Percentiles rank a stretch among this genome's conserved stretches.
Evolutionary conservation across 495 filamentous ascomycete genomes (phyloP).

Genomic region (Lophium mytilinum): DNA sequence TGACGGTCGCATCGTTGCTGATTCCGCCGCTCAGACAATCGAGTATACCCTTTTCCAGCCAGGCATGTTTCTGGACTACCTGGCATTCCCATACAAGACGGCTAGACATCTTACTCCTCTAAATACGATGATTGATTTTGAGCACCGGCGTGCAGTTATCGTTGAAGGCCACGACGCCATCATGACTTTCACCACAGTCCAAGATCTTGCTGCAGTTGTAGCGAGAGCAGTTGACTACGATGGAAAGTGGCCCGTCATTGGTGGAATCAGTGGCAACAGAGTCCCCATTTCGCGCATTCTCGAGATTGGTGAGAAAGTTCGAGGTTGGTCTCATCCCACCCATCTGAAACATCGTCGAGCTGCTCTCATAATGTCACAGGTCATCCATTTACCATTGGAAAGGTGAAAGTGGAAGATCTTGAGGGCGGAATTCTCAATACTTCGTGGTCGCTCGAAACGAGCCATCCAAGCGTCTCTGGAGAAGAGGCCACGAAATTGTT

Average conservation of each 20-base stretch:
- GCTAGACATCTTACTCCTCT: conserved; percentile 41
- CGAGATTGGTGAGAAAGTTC: conserved; percentile 40
- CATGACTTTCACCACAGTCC: conserved; percentile 42
- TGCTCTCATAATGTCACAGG: conserved; percentile 17
- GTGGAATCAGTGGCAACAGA: conserved; percentile 44
- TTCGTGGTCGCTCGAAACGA: conserved; percentile 5
- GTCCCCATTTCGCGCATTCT: conserved; percentile 39
- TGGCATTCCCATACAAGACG: conserved; percentile 43
- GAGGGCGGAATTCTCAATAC: conserved; percentile 11
- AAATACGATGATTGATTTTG: conserved; percentile 39
- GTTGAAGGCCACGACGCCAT: conserved; percentile 41
- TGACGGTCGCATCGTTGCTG: background rate
- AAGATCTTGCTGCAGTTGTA: conserved; percentile 42
- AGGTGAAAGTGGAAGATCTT: conserved; percentile 30
- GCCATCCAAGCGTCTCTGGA: conserved; percentile 38
- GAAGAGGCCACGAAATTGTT: conserved; percentile 35
- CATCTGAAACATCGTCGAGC: background rate
- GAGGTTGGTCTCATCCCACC: conserved; percentile 34
- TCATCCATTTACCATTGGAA: conserved; percentile 37
- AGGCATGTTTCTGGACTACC: conserved; percentile 48
- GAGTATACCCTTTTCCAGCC: conserved; percentile 53
- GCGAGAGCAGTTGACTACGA: conserved; percentile 45
- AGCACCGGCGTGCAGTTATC: conserved; percentile 41
- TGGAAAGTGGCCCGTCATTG: conserved; percentile 46
- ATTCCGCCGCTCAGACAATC: conserved; percentile 37